Evolutionary conservation across 495 filamentous ascomycete species (phyloP).

Genomic region (Endocarpon pusillum): DNA sequence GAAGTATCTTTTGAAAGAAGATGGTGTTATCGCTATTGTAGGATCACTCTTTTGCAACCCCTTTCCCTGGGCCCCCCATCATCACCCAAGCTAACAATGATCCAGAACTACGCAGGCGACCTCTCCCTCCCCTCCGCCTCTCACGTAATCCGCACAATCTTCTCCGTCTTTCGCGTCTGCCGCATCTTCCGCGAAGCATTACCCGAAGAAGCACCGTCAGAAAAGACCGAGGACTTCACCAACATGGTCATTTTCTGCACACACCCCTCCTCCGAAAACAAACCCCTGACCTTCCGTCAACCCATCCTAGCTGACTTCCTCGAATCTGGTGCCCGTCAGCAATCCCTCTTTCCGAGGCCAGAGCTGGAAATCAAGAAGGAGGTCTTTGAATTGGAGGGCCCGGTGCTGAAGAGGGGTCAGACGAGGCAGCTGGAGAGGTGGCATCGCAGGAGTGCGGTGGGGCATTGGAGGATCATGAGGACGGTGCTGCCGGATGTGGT

Average conservation of each 20-base stretch:
- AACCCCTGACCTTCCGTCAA: conserved; percentile 45
- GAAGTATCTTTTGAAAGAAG: conserved; percentile 46
- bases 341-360: conserved; percentile 53
- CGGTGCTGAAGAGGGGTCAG: conserved; percentile 34
- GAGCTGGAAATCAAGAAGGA: conserved; percentile 39
- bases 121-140: conserved; percentile 52
- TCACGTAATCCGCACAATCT: conserved; percentile 56
- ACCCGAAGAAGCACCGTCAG: conserved; percentile 22
- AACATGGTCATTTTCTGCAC: conserved; percentile 66
- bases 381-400: conserved; percentile 11
- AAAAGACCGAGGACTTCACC: conserved; percentile 50
- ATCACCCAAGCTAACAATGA: conserved; percentile 8
- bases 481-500: conserved; percentile 58
- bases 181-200: conserved; percentile 69
- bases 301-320: conserved; percentile 51
- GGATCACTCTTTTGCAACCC: conserved; percentile 13
- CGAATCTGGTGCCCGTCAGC: conserved; percentile 46
- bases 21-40: conserved; percentile 83
- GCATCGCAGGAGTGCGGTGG: conserved; percentile 56
- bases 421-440: conserved; percentile 45
- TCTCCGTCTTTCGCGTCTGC: conserved; percentile 55
- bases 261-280: conserved; percentile 20
- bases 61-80: neutral
- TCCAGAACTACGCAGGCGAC: conserved; percentile 92
- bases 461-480: conserved; percentile 87